A percentile compares a stretch with the other conserved stretches of the same genome.
Evolutionary conservation across 2,329 filamentous ascomycete species (phyloP).

Genomic region (Alternaria incomplexa): DNA sequence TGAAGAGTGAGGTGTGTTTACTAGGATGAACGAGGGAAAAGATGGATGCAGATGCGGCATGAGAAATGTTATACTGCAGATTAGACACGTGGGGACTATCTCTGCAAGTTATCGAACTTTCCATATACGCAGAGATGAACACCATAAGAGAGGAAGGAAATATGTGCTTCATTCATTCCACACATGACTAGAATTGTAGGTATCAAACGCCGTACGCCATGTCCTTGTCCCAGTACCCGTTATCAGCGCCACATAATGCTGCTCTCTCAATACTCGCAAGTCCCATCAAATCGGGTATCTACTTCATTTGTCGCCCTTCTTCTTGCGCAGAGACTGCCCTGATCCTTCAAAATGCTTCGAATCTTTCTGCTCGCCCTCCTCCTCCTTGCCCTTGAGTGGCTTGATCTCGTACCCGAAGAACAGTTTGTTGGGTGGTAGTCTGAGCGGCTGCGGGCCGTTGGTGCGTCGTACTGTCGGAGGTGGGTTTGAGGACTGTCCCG

Average conservation of each 20-base stretch:
- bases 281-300: neutral
- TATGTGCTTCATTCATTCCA: too few relatives aligned
- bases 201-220: slow-evolving; percentile 29
- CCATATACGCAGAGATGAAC: neutral
- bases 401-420: slow-evolving; percentile 97
- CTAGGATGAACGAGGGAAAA: neutral
- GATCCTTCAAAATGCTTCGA: slow-evolving; percentile 77
- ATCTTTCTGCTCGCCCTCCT: slow-evolving; percentile 64
- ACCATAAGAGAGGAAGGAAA: too few relatives aligned
- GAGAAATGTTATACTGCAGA: neutral
- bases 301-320: slow-evolving; percentile 61
- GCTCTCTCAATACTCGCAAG: neutral
- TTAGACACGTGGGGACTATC: fast-evolving
- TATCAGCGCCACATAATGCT: slow-evolving; percentile 36
- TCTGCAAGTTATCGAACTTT: fast-evolving
- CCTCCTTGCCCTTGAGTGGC: slow-evolving; percentile 79
- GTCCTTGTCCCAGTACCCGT: slow-evolving; percentile 4
- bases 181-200: slow-evolving; percentile 1
- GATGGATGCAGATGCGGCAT: neutral
- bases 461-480: slow-evolving; percentile 57
- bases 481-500: slow-evolving; percentile 56
- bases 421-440: slow-evolving; percentile 84
- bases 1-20: neutral
- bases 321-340: slow-evolving; percentile 82
- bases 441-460: slow-evolving; percentile 84